Evolutionary conservation across 768 basidiomycete genomes (phyloP), one percentile per base, ranked within the genome.

Genomic region (Lentinula raphanica): DNA sequence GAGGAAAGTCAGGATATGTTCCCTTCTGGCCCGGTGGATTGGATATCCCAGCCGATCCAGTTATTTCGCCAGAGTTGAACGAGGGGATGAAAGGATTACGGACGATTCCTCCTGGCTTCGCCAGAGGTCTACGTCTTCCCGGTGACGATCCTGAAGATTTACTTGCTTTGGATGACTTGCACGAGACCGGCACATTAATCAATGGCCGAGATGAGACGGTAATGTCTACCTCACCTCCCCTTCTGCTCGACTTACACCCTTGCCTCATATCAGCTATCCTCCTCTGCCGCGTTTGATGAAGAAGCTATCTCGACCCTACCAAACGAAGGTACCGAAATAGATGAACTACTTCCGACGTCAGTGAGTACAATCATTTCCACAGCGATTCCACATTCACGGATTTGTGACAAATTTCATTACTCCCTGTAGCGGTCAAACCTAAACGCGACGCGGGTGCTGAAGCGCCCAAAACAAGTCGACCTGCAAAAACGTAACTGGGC

Each of bases 21-120:
- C 97, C 97, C 1, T 98, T 98, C 71, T 82, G 86, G 74, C 97
- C 97, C 5, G 97, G 97, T 46, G 97, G 97, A 2, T 75, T 98
- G 9, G 93, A 92, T 42, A 86, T 87, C 62, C 74, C 78, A 2
- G 65, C 80, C 3, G 74, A 76, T 39, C 59, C 72, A 13, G 67
- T 65, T 3, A 67, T 72, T 46, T 69, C 68, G 3, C 60, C 65
- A 44, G 59, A 63, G 23, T 66, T 70, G 40, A 65, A 62, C 25
- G 66, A 70, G 31, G 64, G 70, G 23, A 65, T 68, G 11, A 80
- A 79, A 56, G 79, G 79, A 13, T 71, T 94, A 48, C 79, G 84
- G 66, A 87, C 82, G 8, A 71, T 93, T 54, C 86, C 93, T 19
- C 95, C 95, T 36, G 94, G 95, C 0, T 82, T 97, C 63, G 79